Percentiles rank a stretch among this genome's conserved stretches.
Conservation (phyloP, 306 rosid genomes). For the Glycine tomentella region DNA sequence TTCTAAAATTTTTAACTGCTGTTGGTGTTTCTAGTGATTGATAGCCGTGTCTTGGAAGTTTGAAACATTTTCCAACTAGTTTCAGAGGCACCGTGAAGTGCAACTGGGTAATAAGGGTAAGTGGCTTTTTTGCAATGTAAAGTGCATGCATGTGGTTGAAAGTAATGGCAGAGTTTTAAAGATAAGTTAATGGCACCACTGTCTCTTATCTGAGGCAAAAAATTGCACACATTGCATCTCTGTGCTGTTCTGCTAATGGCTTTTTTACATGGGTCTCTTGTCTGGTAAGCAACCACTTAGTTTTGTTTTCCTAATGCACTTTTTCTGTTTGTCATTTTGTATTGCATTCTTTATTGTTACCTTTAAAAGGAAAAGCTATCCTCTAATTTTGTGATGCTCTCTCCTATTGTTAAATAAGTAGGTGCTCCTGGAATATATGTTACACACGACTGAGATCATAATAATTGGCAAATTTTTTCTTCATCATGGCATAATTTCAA, state of each 20-base stretch:
- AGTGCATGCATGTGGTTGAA: too few species aligned
- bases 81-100: constrained; percentile 6
- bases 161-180: too few species aligned
- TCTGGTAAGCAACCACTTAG: too few species aligned
- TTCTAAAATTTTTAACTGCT: neutral
- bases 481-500: constrained; percentile 12
- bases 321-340: neutral
- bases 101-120: too few species aligned
- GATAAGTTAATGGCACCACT: too few species aligned
- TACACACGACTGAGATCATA: neutral
- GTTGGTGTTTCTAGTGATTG: constrained; percentile 21
- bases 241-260: too few species aligned
- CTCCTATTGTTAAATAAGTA: constrained; percentile 21
- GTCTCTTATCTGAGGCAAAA: too few species aligned
- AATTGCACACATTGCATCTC: too few species aligned
- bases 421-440: neutral
- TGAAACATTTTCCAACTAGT: neutral
- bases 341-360: neutral
- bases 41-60: neutral
- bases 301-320: too few species aligned
- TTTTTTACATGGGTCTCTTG: too few species aligned
- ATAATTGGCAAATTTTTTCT: neutral
- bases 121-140: too few species aligned
- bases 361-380: constrained; percentile 6
- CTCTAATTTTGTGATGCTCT: constrained; percentile 16